Percentiles rank a stretch among this genome's conserved stretches.
phyloP scores from a whole-genome alignment of 176 grass and related monocot genomes.

The bread wheat (Triticum aestivum) region IWGSC_CS_RefSeq_v2.1 NC_057797.1:576888806-576889305 shows the following conservation, averaged over 20 bases:
- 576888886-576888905: slow-evolving; percentile 49
- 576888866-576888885: slow-evolving; percentile 69
- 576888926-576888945: slow-evolving; percentile 78
- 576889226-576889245: slow-evolving; percentile 63
- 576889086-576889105: slow-evolving; percentile 76
- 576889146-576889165: slow-evolving; percentile 67
- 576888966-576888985: slow-evolving; percentile 36
- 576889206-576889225: slow-evolving; percentile 78
- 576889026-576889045: slow-evolving; percentile 75
- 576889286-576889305: slow-evolving; percentile 42
- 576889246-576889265: slow-evolving; percentile 54
- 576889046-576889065: slow-evolving; percentile 82
- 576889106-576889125: slow-evolving; percentile 49
- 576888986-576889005: slow-evolving; percentile 54
- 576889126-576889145: slow-evolving; percentile 50
- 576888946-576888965: slow-evolving; percentile 79
- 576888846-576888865: slow-evolving; percentile 80
- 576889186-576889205: slow-evolving; percentile 51
- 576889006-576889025: slow-evolving; percentile 69
- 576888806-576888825: slow-evolving; percentile 56
- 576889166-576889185: slow-evolving; percentile 66
- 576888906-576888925: slow-evolving; percentile 81
- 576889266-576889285: slow-evolving; percentile 74
- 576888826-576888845: slow-evolving; percentile 73
- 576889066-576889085: slow-evolving; percentile 65